Evolutionary conservation across 2,329 filamentous ascomycete species (phyloP).

Genomic region (Fusarium irregulare): DNA sequence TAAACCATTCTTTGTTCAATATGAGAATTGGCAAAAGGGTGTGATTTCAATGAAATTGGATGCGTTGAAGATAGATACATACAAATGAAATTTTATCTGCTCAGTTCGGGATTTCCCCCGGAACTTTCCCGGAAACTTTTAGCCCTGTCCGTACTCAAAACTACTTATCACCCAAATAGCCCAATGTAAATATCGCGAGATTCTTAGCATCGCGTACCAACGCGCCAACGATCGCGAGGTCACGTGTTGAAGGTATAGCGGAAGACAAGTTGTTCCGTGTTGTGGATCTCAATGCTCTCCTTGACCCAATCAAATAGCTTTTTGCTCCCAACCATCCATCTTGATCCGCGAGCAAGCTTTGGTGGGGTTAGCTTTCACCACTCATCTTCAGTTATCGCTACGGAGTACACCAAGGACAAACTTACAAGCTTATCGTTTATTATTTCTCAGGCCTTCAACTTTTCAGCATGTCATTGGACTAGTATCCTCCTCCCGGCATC

Average conservation of each 20-base stretch:
- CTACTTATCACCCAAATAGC: too few species aligned
- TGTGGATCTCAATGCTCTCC: too few species aligned
- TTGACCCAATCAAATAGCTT: not conserved
- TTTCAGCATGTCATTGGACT: not conserved
- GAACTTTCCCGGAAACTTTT: not conserved
- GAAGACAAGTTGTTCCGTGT: not conserved
- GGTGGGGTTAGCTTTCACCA: slow-evolving; percentile 15
- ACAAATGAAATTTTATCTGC: not conserved
- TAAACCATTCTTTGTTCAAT: not conserved
- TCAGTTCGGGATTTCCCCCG: not conserved
- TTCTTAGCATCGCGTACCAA: not conserved
- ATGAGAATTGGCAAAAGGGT: not conserved
- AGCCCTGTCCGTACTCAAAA: too few species aligned
- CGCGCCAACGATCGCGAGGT: slow-evolving; percentile 44
- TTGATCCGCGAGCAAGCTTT: not conserved
- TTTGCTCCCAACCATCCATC: not conserved
- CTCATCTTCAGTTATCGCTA: not conserved
- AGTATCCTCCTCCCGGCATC: not conserved
- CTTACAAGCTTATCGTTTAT: not conserved
- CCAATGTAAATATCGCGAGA: too few species aligned
- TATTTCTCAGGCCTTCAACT: not conserved
- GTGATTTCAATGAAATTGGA: too few species aligned
- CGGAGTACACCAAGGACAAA: not conserved
- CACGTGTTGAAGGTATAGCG: slow-evolving; percentile 44
- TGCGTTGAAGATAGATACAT: not conserved